Base-by-base conservation (phyloP, 2,329 filamentous ascomycete genomes). In the Erysiphe neolycopersici region DNA sequence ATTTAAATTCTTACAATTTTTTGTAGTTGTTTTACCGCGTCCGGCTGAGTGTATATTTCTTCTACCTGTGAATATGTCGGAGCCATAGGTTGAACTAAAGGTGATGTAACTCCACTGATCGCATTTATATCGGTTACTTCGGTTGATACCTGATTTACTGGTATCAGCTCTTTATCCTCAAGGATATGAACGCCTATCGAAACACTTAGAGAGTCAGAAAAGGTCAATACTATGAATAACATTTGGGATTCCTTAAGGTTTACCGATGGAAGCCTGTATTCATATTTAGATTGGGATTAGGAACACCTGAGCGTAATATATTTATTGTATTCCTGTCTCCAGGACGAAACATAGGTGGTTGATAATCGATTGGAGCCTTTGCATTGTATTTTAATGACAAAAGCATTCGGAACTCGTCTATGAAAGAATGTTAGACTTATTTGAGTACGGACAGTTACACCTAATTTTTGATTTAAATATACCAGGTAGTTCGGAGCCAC, bases 311-410 rank as follows among this genome's bases (percentile, higher is more conserved):
- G 16, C 43, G 29, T 32, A 48, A 42, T 18, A 49, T 43, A 19
- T 43, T 44, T 13, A 43, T 19, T 8, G 44, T 45, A 17, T 44
- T 44, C 36, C 41, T 33, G 19, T 48, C 41, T 4, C 47, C 43
- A 40, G 47, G 45, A 37, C 43, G 38, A 45, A 53, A 53, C 17
- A 46, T 41, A 18, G 48, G 44, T 12, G 51, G 44, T 10, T 49
- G 45, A 36, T 52, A 50, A 12, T 47, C 44, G 8, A 17, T 17
- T 11, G 45, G 48, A 13, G 48, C 43, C 5, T 43, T 44, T 1
- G 50, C 44, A 42, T 49, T 50, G 40, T 49, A 52, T 5, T 44
- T 22, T 19, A 53, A 36, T 32, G 47, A 40, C 46, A 53, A 47
- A 16, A 39, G 45, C 40, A 51, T 41, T 4, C 44, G 32, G 36